Evolutionary conservation across 345 rosid genomes (phyloP).

Genomic region (Stellera chamaejasme): DNA sequence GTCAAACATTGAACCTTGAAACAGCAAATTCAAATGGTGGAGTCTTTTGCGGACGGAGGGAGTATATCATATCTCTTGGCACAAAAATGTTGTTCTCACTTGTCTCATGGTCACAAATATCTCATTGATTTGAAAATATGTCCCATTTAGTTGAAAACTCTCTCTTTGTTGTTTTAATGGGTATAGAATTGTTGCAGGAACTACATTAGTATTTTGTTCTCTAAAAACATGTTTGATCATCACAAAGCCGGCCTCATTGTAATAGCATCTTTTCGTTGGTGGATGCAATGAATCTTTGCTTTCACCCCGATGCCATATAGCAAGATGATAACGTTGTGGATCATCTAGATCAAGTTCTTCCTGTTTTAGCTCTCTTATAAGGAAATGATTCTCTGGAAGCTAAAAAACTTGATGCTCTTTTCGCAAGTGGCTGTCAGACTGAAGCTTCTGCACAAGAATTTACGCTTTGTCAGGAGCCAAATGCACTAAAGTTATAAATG

Average conservation of each 20-base stretch:
- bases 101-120: slow-evolving; percentile 60
- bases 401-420: slow-evolving; percentile 61
- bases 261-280: slow-evolving; percentile 26
- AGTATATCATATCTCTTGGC: slow-evolving; percentile 24
- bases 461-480: slow-evolving; percentile 36
- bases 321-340: slow-evolving; percentile 47
- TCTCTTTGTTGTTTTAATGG: slow-evolving; percentile 49
- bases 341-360: slow-evolving; percentile 42
- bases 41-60: too few relatives aligned
- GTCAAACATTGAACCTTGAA: too few relatives aligned
- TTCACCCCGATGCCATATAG: slow-evolving; percentile 65
- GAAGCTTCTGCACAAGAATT: slow-evolving; percentile 33
- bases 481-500: slow-evolving; percentile 39
- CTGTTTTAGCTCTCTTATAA: slow-evolving; percentile 43
- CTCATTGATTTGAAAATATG: slow-evolving; percentile 79
- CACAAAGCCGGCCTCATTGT: slow-evolving; percentile 23
- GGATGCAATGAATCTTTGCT: slow-evolving; percentile 17
- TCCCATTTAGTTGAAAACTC: slow-evolving; percentile 68
- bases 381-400: slow-evolving; percentile 45
- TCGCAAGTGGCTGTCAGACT: slow-evolving; percentile 30
- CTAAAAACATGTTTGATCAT: slow-evolving; percentile 24
- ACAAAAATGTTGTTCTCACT: slow-evolving; percentile 32
- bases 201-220: slow-evolving; percentile 17
- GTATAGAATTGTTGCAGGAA: slow-evolving; percentile 65
- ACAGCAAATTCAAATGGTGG: too few relatives aligned